These are phyloP conservation scores for Grifola frondosa DNA, from an alignment of 1,284 basidiomycete genomes.

Conservation along the genomic window DNA sequence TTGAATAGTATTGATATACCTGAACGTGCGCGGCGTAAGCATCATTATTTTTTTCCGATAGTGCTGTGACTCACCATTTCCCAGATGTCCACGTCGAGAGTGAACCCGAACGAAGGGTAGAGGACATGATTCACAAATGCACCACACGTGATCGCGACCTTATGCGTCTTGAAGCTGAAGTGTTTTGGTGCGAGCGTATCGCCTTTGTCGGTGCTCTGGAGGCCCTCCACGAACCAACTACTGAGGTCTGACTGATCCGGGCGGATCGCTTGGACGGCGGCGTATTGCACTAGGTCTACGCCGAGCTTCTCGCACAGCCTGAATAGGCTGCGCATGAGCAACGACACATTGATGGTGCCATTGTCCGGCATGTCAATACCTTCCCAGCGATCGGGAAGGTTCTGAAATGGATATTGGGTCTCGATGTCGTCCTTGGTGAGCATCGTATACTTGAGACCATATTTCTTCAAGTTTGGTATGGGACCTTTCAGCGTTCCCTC, in stretches of 20 bases:
- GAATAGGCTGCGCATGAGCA: conserved; percentile 3
- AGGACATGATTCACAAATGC: too few relatives aligned
- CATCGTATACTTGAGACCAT: conserved; percentile 3
- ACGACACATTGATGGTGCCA: too few relatives aligned
- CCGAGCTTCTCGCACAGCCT: conserved; percentile 2
- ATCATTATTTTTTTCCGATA: too few relatives aligned
- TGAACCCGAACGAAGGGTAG: too few relatives aligned
- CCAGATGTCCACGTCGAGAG: too few relatives aligned
- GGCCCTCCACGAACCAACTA: conserved; percentile 1
- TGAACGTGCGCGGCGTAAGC: too few relatives aligned
- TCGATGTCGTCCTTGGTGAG: conserved; percentile 5
- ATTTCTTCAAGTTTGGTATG: conserved; percentile 6
- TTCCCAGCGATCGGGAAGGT: too few relatives aligned
- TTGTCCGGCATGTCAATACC: too few relatives aligned
- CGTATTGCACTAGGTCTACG: conserved; percentile 6
- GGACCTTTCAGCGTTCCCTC: conserved; percentile 7
- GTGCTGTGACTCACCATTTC: too few relatives aligned
- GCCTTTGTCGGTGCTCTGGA: conserved; percentile 1
- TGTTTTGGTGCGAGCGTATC: not conserved
- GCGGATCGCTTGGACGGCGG: not conserved
- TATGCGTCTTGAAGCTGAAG: not conserved
- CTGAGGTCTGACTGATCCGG: not conserved
- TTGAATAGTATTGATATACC: conserved; percentile 4
- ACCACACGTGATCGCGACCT: too few relatives aligned
- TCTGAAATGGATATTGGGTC: too few relatives aligned